A percentile compares a stretch with the other conserved stretches of the same genome.
phyloP scores from a whole-genome alignment of 331 rosid genomes.

The Malus hybrid region DNA sequence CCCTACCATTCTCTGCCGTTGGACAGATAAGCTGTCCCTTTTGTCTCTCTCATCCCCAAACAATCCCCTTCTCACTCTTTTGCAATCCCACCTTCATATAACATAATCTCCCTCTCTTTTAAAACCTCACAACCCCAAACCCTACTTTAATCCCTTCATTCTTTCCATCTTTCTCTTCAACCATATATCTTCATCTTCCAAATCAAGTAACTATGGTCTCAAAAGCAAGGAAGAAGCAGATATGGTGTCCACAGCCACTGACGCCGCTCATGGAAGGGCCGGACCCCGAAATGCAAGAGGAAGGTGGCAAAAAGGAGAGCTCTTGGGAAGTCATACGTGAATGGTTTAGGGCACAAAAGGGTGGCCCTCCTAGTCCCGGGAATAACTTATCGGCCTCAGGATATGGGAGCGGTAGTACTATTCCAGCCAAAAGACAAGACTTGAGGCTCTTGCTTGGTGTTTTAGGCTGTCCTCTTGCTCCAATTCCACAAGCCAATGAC shows the following conservation, averaged over 20 bases:
- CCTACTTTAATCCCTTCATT: neutral
- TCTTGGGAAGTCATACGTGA: constrained; percentile 88
- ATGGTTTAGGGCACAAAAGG: constrained; percentile 71
- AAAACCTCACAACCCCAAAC: neutral
- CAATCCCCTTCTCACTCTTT: neutral
- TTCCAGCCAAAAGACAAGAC: constrained; percentile 67
- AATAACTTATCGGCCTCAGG: constrained; percentile 26
- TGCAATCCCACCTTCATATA: neutral
- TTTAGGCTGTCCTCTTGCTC: constrained; percentile 88
- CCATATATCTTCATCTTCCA: neutral
- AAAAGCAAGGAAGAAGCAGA: constrained; percentile 59
- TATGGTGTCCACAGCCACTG: constrained; percentile 82
- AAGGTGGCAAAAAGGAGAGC: constrained; percentile 77
- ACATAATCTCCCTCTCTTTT: neutral
- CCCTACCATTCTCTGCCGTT: constrained; percentile 47
- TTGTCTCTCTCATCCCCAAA: constrained; percentile 51
- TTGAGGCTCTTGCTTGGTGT: constrained; percentile 87
- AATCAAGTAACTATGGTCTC: constrained; percentile 42
- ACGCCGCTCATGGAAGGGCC: constrained; percentile 97
- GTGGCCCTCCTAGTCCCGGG: neutral
- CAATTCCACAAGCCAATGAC: constrained; percentile 57
- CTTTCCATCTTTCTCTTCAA: neutral
- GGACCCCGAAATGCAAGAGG: constrained; percentile 79
- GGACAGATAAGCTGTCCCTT: constrained; percentile 65
- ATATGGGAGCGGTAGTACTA: constrained; percentile 24